Conservation (phyloP, 2,329 filamentous ascomycete genomes). For the Fusarium sarcochroum region DNA sequence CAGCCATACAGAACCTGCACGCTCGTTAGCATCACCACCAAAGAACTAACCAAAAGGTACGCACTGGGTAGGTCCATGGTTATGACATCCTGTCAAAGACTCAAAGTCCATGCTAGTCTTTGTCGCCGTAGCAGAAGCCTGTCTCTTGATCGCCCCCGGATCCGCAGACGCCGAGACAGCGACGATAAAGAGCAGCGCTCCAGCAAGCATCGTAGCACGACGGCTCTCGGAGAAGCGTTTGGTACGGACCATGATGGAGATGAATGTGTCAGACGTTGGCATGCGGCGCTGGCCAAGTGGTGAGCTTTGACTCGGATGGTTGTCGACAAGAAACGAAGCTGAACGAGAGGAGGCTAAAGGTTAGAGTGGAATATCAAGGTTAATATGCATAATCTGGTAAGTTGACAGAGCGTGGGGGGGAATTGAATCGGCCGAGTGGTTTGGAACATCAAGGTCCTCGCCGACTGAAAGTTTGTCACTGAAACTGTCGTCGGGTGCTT, state of each 20-base stretch:
- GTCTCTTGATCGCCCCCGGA: conserved; percentile 33
- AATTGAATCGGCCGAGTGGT: background rate
- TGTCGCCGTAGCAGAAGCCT: conserved; percentile 30
- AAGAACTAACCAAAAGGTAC: rapidly evolving
- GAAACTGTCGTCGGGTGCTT: conserved; percentile 5
- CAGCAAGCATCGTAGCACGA: conserved; percentile 17
- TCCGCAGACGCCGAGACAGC: conserved; percentile 42
- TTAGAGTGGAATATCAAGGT: background rate
- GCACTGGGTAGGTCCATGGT: conserved; percentile 42
- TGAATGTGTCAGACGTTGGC: conserved; percentile 1
- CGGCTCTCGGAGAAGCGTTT: conserved; percentile 27
- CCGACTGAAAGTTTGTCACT: conserved; percentile 19
- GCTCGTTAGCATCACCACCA: background rate
- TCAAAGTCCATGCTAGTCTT: conserved; percentile 25
- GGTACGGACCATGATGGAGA: conserved; percentile 34
- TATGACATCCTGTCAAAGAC: conserved; percentile 44
- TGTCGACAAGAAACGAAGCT: background rate
- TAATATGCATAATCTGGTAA: conserved; percentile 18
- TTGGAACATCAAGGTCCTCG: conserved; percentile 41
- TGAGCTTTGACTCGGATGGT: too few species aligned
- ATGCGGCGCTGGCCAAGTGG: background rate
- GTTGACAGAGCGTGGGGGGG: conserved; percentile 17
- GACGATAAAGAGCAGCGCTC: conserved; percentile 29
- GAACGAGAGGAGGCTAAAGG: background rate
- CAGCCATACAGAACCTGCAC: conserved; percentile 42